Base-by-base conservation (phyloP, 805 yeast species). In the Geotrichum ghanense region DNA sequence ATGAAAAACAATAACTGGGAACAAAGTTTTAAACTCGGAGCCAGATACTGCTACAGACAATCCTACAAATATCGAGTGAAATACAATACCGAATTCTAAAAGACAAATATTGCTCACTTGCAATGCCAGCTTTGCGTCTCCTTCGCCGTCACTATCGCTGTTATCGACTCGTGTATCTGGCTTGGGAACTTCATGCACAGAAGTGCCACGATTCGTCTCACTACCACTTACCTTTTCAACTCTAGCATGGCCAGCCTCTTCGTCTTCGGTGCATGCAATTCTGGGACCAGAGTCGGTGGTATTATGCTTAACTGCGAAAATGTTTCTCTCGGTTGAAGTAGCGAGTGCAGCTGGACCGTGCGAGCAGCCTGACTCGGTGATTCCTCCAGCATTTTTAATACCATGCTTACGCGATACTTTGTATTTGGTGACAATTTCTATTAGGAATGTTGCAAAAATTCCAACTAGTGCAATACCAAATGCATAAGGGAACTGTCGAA, bases 1-100 rank as follows among this genome's bases (percentile, higher is more conserved):
- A 61, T 86, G 69, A 50, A 65, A 57, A 3, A 58, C 57, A 14
- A 65, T 48, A 24, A 65, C 95, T 51, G 81, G 73, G 62, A 81
- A 84, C 44, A 85, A 67, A 3, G 84, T 74, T 48, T 69, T 74
- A 59, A 84, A 85, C 59, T 82, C 90, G 2, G 76, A 81, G 43
- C 89, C 92, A 3, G 90, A 70, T 17, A 83, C 83, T 1, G 92
- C 83, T 42, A 85, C 68, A 0, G 92, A 73, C 45, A 86, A 68
- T 22, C 95, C 95, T 48, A 86, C 74, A 57, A 86, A 83, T 2
- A 86, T 75, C 2, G 95, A 86, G 64, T 85, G 95, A 70, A 85
- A 83, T 24, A 86, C 64, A 41, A 86, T 72, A 57, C 95, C 95
- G 53, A 82, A 81, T 61, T 85, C 95, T 50, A 83, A 26, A n/a